Conservation (phyloP, 139 green algal species). For the Zygnema cylindricum region DNA sequence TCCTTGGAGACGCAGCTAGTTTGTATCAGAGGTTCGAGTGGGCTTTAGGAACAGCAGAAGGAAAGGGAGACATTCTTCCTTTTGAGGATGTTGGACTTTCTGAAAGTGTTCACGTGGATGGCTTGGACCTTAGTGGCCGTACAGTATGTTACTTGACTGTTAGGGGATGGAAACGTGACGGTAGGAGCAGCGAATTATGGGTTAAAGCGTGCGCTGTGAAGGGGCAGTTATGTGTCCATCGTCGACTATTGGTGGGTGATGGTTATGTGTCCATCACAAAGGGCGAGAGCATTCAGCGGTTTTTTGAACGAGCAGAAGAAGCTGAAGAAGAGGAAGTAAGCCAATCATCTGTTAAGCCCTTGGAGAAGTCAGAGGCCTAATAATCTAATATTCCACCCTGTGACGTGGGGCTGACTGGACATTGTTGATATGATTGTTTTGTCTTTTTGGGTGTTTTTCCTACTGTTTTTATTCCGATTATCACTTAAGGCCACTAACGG, state of each 20-base stretch:
- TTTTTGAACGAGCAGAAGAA: constrained; percentile 38
- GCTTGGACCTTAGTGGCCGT: neutral
- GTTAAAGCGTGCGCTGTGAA: constrained; percentile 12
- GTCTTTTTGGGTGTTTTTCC: no score
- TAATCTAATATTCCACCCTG: no score
- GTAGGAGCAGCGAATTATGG: constrained; percentile 10
- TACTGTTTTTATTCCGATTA: no score
- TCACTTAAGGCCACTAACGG: no score
- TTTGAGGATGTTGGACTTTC: constrained; percentile 31
- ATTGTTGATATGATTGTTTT: no score
- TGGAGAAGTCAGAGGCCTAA: no score
- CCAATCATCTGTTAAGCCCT: neutral
- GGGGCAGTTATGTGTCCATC: constrained; percentile 17
- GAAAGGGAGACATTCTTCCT: constrained; percentile 23
- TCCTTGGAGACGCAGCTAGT: neutral
- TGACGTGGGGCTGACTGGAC: no score
- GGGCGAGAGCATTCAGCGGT: constrained; percentile 43
- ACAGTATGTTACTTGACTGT: constrained; percentile 11
- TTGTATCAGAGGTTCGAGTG: constrained; percentile 25
- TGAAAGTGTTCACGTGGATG: neutral
- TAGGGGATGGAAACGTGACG: constrained; percentile 31
- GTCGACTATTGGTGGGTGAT: constrained; percentile 22
- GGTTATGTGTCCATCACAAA: constrained; percentile 35
- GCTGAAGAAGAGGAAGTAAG: constrained; percentile 18
- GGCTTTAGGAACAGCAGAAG: constrained; percentile 18